Percentiles rank a stretch among this genome's conserved stretches.
phyloP scores from a whole-genome alignment of 331 rosid species.

The Erythrophleum ivorense region DNA sequence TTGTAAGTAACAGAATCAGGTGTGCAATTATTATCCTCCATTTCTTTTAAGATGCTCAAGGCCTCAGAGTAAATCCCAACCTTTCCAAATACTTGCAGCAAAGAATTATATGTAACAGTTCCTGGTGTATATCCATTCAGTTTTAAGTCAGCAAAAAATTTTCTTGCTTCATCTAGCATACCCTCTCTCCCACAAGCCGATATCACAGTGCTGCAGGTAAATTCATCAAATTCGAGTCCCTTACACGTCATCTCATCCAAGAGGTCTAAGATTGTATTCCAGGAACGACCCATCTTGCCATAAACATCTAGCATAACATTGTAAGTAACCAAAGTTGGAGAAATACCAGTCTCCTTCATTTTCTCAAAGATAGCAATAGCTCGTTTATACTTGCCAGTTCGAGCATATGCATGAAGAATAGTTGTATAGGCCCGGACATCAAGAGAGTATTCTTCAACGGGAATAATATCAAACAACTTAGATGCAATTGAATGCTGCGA shows the following conservation, averaged over 20 bases:
- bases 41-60: conserved; percentile 75
- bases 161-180: conserved; percentile 78
- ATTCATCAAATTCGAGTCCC: conserved; percentile 84
- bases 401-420: conserved; percentile 78
- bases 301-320: conserved; percentile 95
- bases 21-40: conserved; percentile 78
- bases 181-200: conserved; percentile 96
- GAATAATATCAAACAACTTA: conserved; percentile 76
- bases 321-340: conserved; percentile 90
- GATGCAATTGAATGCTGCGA: conserved; percentile 84
- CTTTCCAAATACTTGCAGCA: conserved; percentile 88
- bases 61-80: conserved; percentile 86
- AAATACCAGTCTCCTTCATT: conserved; percentile 73
- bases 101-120: conserved; percentile 79
- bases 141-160: conserved; percentile 69
- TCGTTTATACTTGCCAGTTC: conserved; percentile 70
- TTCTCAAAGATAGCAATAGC: conserved; percentile 74
- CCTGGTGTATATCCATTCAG: conserved; percentile 78
- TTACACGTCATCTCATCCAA: conserved; percentile 78
- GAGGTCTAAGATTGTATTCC: conserved; percentile 70
- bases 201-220: conserved; percentile 92
- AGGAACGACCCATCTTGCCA: conserved; percentile 98
- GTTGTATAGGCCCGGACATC: conserved; percentile 82
- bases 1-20: conserved; percentile 88
- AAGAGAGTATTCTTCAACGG: conserved; percentile 74